Conservation (phyloP, 176 grass and related monocot genomes). For the Rhynchospora pubera region DNA sequence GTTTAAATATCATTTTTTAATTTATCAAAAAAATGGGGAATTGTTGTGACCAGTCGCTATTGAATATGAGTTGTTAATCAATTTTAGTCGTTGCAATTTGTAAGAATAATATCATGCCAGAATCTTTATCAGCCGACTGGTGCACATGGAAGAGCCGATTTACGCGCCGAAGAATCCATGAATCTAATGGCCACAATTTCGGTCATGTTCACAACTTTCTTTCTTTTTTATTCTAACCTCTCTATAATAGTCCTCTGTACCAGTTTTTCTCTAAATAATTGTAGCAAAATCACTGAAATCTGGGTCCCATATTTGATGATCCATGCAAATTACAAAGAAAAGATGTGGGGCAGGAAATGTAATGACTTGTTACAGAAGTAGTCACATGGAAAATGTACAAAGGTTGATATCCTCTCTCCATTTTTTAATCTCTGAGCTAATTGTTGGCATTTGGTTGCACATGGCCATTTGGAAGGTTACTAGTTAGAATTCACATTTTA, state of each 20-base stretch:
- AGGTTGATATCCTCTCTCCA: not conserved
- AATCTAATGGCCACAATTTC: not conserved
- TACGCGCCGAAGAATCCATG: not conserved
- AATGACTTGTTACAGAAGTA: not conserved
- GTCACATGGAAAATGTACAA: not conserved
- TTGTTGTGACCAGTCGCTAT: not conserved
- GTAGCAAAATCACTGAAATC: not conserved
- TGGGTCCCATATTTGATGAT: not conserved
- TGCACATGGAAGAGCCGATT: constrained; percentile 7
- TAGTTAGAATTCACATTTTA: not conserved
- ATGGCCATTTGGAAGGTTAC: not conserved
- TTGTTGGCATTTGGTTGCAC: not conserved
- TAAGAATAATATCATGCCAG: not conserved
- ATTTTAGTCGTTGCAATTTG: constrained; percentile 4
- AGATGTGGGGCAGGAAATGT: not conserved
- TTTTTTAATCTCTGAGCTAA: not conserved
- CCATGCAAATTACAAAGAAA: too few relatives aligned
- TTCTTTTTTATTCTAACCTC: not conserved
- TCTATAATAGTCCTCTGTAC: not conserved
- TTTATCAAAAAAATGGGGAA: too few relatives aligned
- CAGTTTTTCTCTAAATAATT: not conserved
- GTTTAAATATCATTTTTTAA: too few relatives aligned
- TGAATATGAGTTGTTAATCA: not conserved
- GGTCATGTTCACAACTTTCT: not conserved
- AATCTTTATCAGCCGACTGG: not conserved